These are phyloP conservation scores for Fusarium tanahbumbuense DNA, from an alignment of 2,329 filamentous ascomycete genomes.

Conservation along the genomic window DNA sequence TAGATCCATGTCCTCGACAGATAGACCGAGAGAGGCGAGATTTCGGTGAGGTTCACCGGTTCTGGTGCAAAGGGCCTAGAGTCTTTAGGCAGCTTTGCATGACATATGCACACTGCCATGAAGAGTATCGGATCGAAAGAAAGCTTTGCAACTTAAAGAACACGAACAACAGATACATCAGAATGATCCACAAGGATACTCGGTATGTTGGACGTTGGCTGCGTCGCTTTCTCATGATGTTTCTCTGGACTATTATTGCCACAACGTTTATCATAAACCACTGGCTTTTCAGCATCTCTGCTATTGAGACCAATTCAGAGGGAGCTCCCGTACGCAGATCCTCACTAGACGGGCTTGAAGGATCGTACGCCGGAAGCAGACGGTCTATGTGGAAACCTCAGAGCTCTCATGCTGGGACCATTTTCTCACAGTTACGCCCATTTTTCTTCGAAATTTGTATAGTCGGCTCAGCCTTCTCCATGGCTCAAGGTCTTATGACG, in stretches of 20 bases:
- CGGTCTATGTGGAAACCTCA: neutral
- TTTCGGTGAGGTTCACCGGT: fast-evolving
- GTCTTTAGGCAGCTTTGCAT: neutral
- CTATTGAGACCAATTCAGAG: neutral
- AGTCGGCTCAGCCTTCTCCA: neutral
- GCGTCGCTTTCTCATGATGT: neutral
- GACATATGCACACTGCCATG: no score
- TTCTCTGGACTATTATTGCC: neutral
- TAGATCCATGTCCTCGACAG: no score
- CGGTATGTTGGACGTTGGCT: neutral
- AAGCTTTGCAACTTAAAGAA: neutral
- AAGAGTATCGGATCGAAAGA: neutral
- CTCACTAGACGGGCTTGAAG: neutral
- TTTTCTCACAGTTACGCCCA: neutral
- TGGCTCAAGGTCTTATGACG: neutral
- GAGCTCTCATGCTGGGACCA: neutral
- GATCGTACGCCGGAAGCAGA: neutral
- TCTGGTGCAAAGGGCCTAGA: neutral
- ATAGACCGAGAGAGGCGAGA: neutral
- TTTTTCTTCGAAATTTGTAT: neutral
- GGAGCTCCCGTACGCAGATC: neutral
- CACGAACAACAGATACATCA: neutral
- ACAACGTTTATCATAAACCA: fast-evolving
- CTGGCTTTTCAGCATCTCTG: neutral
- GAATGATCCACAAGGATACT: neutral